Conservation (phyloP, 208 protist genomes). For the Endotrypanum monterogeii region DNA sequence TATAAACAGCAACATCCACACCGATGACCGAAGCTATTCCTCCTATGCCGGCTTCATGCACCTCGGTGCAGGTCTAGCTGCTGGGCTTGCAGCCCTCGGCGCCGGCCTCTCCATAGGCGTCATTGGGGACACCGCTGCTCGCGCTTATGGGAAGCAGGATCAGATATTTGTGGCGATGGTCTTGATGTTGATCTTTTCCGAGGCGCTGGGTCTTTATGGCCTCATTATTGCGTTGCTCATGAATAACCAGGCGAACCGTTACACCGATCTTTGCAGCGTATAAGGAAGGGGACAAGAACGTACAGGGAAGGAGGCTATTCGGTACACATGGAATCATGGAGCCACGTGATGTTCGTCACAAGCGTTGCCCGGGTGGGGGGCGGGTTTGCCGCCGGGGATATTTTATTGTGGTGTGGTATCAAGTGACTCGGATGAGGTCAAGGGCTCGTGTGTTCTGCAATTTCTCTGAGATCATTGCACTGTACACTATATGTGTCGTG, state of each 20-base stretch:
- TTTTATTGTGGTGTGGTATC: neutral
- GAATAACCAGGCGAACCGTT: conserved; percentile 90
- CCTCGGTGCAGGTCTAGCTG: conserved; percentile 96
- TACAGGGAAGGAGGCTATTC: neutral
- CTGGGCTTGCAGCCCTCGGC: conserved; percentile 95
- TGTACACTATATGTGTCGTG: neutral
- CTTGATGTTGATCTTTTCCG: conserved; percentile 99
- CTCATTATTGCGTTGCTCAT: conserved; percentile 98
- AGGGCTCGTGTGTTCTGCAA: no score
- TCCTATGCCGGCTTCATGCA: conserved; percentile 93
- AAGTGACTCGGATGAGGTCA: no score
- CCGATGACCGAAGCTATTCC: conserved; percentile 74
- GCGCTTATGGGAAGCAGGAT: conserved; percentile 95
- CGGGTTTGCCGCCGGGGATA: neutral
- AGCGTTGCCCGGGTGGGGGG: no score
- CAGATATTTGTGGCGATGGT: conserved; percentile 99
- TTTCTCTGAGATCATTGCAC: no score
- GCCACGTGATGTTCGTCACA: neutral
- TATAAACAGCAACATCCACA: conserved; percentile 93
- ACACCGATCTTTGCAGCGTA: conserved; percentile 49
- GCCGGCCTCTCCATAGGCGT: conserved; percentile 99
- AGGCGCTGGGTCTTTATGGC: conserved; percentile 98
- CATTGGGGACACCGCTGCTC: conserved; percentile 96
- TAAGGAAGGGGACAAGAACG: neutral
- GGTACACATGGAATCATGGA: neutral